Evolutionary conservation across 2,329 filamentous ascomycete species (phyloP).

Genomic region (Thielaviopsis euricoi): DNA sequence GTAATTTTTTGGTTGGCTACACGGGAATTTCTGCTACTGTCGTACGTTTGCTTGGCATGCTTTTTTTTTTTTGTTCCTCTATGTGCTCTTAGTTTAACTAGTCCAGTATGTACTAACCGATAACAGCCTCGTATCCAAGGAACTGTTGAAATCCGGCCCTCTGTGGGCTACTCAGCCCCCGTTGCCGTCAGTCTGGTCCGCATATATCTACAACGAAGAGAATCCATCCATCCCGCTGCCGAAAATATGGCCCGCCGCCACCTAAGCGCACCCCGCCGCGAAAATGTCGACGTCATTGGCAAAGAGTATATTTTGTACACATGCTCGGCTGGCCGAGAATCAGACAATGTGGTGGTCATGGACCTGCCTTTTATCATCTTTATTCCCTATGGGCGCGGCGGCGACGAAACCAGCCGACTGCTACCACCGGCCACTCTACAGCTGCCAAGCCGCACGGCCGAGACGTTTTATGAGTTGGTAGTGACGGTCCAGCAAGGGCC

Average conservation of each 20-base stretch:
- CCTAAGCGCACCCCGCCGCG: slow-evolving; percentile 74
- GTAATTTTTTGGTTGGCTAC: slow-evolving; percentile 90
- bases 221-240: slow-evolving; percentile 91
- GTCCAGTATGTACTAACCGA: background rate
- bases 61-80: slow-evolving; percentile 8
- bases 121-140: slow-evolving; percentile 84
- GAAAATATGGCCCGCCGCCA: slow-evolving; percentile 89
- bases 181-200: slow-evolving; percentile 85
- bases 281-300: slow-evolving; percentile 81
- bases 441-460: slow-evolving; percentile 79
- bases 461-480: slow-evolving; percentile 93
- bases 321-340: slow-evolving; percentile 67
- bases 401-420: slow-evolving; percentile 74
- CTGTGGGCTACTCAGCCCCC: slow-evolving; percentile 69
- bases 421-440: slow-evolving; percentile 88
- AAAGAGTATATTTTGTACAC: slow-evolving; percentile 89
- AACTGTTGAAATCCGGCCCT: slow-evolving; percentile 88
- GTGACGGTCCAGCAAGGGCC: slow-evolving; percentile 89
- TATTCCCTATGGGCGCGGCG: slow-evolving; percentile 75
- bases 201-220: slow-evolving; percentile 81
- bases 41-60: slow-evolving; percentile 44
- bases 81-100: background rate
- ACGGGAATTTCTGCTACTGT: slow-evolving; percentile 93
- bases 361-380: slow-evolving; percentile 94
- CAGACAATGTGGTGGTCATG: slow-evolving; percentile 84